Conservation (phyloP, 2,329 filamentous ascomycete species). For the Cladosporium halotolerans region DNA sequence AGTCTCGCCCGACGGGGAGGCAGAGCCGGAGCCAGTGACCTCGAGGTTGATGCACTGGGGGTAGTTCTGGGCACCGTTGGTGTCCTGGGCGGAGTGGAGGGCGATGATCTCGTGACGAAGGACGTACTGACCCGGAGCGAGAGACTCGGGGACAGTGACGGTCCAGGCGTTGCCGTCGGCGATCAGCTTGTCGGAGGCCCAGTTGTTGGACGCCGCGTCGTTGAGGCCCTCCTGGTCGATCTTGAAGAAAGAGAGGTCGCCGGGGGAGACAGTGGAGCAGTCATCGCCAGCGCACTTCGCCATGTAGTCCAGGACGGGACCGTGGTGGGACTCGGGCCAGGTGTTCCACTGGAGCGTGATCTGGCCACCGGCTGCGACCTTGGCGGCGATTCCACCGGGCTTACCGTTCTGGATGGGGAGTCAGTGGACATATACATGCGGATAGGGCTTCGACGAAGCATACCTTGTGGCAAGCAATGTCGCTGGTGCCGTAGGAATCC, state of each 20-base stretch:
- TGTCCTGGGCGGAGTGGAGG: constrained; percentile 47
- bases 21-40: constrained; percentile 50
- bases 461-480: constrained; percentile 15
- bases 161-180: constrained; percentile 18
- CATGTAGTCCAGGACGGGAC: constrained; percentile 56
- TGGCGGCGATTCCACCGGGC: constrained; percentile 43
- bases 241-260: constrained; percentile 56
- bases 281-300: constrained; percentile 50
- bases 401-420: neutral
- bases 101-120: constrained; percentile 57
- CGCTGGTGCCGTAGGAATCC: neutral
- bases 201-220: constrained; percentile 40
- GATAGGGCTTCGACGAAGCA: neutral
- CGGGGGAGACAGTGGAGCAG: constrained; percentile 50
- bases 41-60: constrained; percentile 53
- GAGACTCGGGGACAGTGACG: constrained; percentile 47
- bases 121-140: constrained; percentile 54
- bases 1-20: constrained; percentile 37
- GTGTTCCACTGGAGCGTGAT: constrained; percentile 57
- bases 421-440: neutral
- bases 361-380: constrained; percentile 54
- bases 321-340: constrained; percentile 60
- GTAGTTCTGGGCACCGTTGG: constrained; percentile 44
- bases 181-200: constrained; percentile 51
- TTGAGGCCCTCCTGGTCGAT: constrained; percentile 53